Percentiles rank a stretch among this genome's conserved stretches.
Conservation (phyloP, 768 basidiomycete genomes). For the Mycena kentingensis region DNA sequence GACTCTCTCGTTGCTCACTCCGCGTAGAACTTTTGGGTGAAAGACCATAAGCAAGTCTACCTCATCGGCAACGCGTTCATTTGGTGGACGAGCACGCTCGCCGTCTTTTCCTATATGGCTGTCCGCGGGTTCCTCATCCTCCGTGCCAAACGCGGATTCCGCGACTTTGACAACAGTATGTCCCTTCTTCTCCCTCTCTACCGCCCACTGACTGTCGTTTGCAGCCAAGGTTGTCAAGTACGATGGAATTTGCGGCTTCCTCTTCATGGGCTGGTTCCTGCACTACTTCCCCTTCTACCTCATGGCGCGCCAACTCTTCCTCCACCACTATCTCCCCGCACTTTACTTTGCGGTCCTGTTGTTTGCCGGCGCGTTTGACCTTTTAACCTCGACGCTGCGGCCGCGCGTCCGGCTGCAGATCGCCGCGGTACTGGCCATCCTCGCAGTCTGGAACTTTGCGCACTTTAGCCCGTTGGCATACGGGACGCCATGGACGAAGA, state of each 20-base stretch:
- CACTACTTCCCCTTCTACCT: slow-evolving; percentile 98
- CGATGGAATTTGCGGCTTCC: slow-evolving; percentile 86
- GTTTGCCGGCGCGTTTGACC: slow-evolving; percentile 77
- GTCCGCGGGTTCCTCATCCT: slow-evolving; percentile 82
- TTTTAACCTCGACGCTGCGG: slow-evolving; percentile 75
- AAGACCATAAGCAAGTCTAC: slow-evolving; percentile 94
- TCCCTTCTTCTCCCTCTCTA: neutral
- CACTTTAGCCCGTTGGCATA: slow-evolving; percentile 84
- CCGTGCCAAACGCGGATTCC: slow-evolving; percentile 86
- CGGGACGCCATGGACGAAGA: slow-evolving; percentile 84
- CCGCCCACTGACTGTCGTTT: slow-evolving; percentile 1
- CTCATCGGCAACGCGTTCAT: slow-evolving; percentile 92
- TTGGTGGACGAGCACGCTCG: slow-evolving; percentile 84
- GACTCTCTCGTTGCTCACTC: slow-evolving; percentile 8
- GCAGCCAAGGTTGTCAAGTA: slow-evolving; percentile 90
- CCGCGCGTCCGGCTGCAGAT: slow-evolving; percentile 81
- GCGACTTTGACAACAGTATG: slow-evolving; percentile 92
- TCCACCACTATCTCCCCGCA: slow-evolving; percentile 98
- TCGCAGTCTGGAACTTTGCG: slow-evolving; percentile 77
- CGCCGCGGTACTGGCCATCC: slow-evolving; percentile 68
- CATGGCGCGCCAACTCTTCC: slow-evolving; percentile 95
- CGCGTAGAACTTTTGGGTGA: slow-evolving; percentile 94
- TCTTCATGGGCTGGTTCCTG: slow-evolving; percentile 87
- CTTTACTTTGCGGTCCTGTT: slow-evolving; percentile 91
- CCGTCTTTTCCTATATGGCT: slow-evolving; percentile 65